phyloP scores from a whole-genome alignment of 108 stramenopile species.

The Mediolabrus comicus region DNA sequence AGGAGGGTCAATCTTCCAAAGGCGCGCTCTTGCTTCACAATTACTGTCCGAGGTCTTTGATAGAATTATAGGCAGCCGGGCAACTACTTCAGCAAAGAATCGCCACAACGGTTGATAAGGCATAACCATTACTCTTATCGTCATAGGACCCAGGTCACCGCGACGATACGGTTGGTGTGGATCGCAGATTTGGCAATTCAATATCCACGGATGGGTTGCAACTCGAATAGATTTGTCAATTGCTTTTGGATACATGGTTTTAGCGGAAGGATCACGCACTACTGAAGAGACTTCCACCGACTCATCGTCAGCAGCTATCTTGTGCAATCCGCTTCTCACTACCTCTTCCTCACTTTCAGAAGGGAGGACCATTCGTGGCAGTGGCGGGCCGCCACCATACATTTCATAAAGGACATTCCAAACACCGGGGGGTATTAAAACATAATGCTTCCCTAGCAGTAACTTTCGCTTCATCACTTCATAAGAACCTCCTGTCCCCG shows the following conservation, averaged over 20 bases:
- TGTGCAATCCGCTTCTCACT: neutral
- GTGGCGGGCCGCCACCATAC: slow-evolving; percentile 88
- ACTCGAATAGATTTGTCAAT: slow-evolving; percentile 62
- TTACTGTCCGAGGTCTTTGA: slow-evolving; percentile 54
- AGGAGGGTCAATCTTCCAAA: slow-evolving; percentile 64
- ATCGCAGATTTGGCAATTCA: slow-evolving; percentile 81
- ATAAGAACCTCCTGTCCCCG: slow-evolving; percentile 78
- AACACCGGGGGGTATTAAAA: slow-evolving; percentile 74
- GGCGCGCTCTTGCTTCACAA: slow-evolving; percentile 66
- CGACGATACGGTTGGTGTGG: slow-evolving; percentile 81
- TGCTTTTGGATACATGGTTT: slow-evolving; percentile 34
- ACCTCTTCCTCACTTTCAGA: slow-evolving; percentile 7
- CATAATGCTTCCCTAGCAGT: slow-evolving; percentile 50
- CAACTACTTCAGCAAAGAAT: slow-evolving; percentile 68
- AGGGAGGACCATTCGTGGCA: slow-evolving; percentile 74
- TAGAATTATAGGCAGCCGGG: slow-evolving; percentile 62
- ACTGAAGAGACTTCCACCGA: slow-evolving; percentile 26
- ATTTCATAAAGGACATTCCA: slow-evolving; percentile 88
- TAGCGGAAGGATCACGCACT: neutral
- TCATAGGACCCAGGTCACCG: slow-evolving; percentile 75
- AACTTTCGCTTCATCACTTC: slow-evolving; percentile 58
- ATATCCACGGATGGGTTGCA: slow-evolving; percentile 78
- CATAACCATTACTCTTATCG: slow-evolving; percentile 76
- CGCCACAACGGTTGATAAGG: slow-evolving; percentile 86
- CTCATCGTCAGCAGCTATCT: slow-evolving; percentile 20